Conservation (phyloP, 768 basidiomycete genomes). For the Tephrocybe sp. region DNA sequence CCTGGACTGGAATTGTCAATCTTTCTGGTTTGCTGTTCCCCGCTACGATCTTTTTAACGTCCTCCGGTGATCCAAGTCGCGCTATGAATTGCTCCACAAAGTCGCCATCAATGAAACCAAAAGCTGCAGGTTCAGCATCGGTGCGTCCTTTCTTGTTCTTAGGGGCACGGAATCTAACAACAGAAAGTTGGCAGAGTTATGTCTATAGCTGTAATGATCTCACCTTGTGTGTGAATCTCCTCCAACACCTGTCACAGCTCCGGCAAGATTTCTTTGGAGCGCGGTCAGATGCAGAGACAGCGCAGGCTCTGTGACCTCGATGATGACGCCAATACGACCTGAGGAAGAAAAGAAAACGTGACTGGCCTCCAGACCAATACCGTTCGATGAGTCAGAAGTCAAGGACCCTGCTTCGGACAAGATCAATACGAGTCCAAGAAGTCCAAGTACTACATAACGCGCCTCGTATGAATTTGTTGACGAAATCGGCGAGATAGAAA, state of each 20-base stretch:
- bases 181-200: slow-evolving; percentile 1
- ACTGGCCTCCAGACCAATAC: slow-evolving; percentile 47
- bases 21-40: slow-evolving; percentile 63
- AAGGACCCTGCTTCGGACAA: slow-evolving; percentile 54
- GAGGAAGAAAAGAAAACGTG: slow-evolving; percentile 77
- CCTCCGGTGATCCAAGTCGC: slow-evolving; percentile 35
- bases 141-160: slow-evolving; percentile 54
- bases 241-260: slow-evolving; percentile 50
- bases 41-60: slow-evolving; percentile 51
- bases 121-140: slow-evolving; percentile 55
- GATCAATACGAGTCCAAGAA: neutral
- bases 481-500: slow-evolving; percentile 75
- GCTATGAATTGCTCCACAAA: slow-evolving; percentile 71
- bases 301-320: slow-evolving; percentile 53
- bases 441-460: too few species aligned
- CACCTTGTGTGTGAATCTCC: slow-evolving; percentile 64
- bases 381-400: slow-evolving; percentile 41
- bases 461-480: slow-evolving; percentile 77
- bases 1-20: slow-evolving; percentile 43
- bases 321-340: slow-evolving; percentile 75
- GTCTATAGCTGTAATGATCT: slow-evolving; percentile 11
- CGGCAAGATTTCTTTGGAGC: slow-evolving; percentile 74
- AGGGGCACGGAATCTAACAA: slow-evolving; percentile 67
- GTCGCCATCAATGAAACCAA: slow-evolving; percentile 88
- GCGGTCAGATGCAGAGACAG: slow-evolving; percentile 61